phyloP scores from a whole-genome alignment of 2,329 filamentous ascomycete species.

The Epichloe sp. region DNA sequence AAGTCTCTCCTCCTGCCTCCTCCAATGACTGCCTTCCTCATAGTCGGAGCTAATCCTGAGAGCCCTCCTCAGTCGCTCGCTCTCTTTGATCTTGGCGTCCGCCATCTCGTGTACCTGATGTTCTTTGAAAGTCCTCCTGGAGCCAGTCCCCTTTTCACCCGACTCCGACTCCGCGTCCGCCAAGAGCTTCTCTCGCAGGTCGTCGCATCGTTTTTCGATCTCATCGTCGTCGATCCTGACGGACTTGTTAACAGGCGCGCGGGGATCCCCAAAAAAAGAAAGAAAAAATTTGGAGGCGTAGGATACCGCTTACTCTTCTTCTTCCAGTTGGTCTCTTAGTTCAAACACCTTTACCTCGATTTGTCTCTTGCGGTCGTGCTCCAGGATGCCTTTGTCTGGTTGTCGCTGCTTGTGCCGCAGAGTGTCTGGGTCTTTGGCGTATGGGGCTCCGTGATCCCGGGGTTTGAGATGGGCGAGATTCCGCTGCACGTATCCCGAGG shows the following conservation, averaged over 20 bases:
- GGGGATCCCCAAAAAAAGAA: neutral
- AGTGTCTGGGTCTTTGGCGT: slow-evolving; percentile 55
- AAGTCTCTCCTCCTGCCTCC: slow-evolving; percentile 62
- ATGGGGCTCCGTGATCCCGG: slow-evolving; percentile 68
- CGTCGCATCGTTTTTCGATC: slow-evolving; percentile 54
- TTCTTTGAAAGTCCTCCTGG: slow-evolving; percentile 55
- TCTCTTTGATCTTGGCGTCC: slow-evolving; percentile 92
- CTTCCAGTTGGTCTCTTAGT: slow-evolving; percentile 79
- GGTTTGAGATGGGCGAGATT: slow-evolving; percentile 82
- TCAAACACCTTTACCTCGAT: slow-evolving; percentile 92
- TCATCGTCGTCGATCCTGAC: slow-evolving; percentile 70
- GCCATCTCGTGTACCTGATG: slow-evolving; percentile 96
- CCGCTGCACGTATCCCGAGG: slow-evolving; percentile 93
- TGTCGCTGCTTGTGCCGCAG: slow-evolving; percentile 67
- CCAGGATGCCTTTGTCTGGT: slow-evolving; percentile 83
- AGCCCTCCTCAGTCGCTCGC: slow-evolving; percentile 72
- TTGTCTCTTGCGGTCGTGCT: slow-evolving; percentile 83
- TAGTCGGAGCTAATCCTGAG: slow-evolving; percentile 79
- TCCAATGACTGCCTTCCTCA: slow-evolving; percentile 77
- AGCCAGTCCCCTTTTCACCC: slow-evolving; percentile 19
- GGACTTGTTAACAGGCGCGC: slow-evolving; percentile 6
- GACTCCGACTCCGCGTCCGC: slow-evolving; percentile 26
- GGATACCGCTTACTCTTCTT: slow-evolving; percentile 49
- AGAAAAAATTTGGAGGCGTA: neutral
- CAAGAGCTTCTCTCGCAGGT: slow-evolving; percentile 27